A percentile compares a stretch with the other conserved stretches of the same genome.
Evolutionary conservation across 192 early-diverging fungal genomes (phyloP).

Genomic region (Anaeromyces robustus): DNA sequence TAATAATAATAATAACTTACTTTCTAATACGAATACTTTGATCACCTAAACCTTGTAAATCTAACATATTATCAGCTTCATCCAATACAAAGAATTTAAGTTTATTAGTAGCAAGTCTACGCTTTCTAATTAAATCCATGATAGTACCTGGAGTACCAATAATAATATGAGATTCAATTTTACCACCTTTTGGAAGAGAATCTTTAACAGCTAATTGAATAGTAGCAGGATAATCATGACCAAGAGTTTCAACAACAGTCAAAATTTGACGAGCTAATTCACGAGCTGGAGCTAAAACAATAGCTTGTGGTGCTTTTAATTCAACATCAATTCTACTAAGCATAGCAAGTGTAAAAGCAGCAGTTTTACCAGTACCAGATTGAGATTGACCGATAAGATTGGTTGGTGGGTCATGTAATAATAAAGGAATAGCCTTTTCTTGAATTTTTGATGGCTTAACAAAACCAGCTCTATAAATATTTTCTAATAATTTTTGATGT

Average conservation of each 20-base stretch:
- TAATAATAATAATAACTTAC: no score
- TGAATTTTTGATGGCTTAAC: conserved; percentile 90
- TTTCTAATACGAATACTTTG: conserved; percentile 73
- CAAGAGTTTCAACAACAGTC: conserved; percentile 79
- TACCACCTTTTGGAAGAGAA: conserved; percentile 22
- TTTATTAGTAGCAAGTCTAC: conserved; percentile 36
- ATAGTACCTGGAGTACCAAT: conserved; percentile 94
- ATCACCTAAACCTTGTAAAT: conserved; percentile 65
- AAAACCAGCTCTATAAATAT: conserved; percentile 87
- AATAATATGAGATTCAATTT: conserved; percentile 61
- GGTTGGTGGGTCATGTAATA: conserved; percentile 68
- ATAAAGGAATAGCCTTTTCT: conserved; percentile 77
- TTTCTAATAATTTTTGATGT: conserved; percentile 65
- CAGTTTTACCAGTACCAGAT: conserved; percentile 96
- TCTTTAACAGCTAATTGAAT: conserved; percentile 70
- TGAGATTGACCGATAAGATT: conserved; percentile 99
- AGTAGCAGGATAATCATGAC: conserved; percentile 51
- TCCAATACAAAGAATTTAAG: conserved; percentile 83
- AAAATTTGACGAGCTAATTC: conserved; percentile 92
- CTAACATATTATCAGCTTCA: conserved; percentile 98
- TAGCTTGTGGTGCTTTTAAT: conserved; percentile 53
- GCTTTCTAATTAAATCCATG: conserved; percentile 48
- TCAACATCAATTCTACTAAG: conserved; percentile 66
- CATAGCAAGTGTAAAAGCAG: conserved; percentile 87
- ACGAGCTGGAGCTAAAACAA: conserved; percentile 82